Conservation (phyloP, 2,329 filamentous ascomycete genomes). For the Ophiostoma triangulosporum region DNA sequence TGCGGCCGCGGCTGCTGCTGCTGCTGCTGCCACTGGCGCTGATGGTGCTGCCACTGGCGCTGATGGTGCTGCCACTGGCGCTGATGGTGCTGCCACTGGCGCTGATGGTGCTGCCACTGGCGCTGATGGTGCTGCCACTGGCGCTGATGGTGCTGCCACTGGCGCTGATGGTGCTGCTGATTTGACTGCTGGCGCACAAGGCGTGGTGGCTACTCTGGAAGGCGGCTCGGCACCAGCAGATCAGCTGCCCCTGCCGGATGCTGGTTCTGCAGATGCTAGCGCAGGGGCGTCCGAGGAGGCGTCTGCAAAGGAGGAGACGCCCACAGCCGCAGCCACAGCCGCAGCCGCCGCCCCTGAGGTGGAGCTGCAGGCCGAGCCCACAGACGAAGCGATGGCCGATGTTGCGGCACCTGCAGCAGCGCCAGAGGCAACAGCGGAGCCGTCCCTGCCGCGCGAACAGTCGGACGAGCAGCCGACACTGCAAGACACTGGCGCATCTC, state of each 20-base stretch:
- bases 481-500: neutral
- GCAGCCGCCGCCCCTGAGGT: neutral
- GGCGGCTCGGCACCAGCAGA: neutral
- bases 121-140: no score
- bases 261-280: neutral
- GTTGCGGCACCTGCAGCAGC: neutral
- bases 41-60: neutral
- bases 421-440: neutral
- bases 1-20: constrained; percentile 4
- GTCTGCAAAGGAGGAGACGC: neutral
- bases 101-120: no score
- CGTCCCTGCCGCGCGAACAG: neutral
- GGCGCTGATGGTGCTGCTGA: no score
- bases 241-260: constrained; percentile 2
- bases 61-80: neutral
- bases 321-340: neutral
- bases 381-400: constrained; percentile 7
- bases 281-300: neutral
- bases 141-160: no score
- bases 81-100: no score
- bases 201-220: no score
- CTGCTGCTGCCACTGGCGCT: constrained; percentile 18
- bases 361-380: constrained; percentile 5
- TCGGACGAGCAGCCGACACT: neutral
- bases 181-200: no score